Conservation (phyloP, 2,329 filamentous ascomycete genomes). For the Talaromyces marneffei region DNA sequence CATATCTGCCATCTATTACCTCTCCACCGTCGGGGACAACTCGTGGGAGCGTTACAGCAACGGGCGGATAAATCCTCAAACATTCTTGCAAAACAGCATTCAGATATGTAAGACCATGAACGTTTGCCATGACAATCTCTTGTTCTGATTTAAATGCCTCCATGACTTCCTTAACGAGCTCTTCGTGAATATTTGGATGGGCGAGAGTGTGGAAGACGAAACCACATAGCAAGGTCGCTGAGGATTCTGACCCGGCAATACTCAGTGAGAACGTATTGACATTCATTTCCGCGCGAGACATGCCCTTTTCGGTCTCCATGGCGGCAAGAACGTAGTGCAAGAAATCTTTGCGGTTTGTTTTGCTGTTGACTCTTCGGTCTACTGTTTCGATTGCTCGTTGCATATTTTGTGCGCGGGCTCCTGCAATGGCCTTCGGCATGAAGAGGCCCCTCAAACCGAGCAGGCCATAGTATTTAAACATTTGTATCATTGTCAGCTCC, state of each 20-base stretch:
- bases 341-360: constrained; percentile 17
- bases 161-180: background rate
- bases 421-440: constrained; percentile 3
- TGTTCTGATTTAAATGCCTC: constrained; percentile 24
- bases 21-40: constrained; percentile 11
- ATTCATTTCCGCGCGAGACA: constrained; percentile 16
- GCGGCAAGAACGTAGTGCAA: constrained; percentile 14
- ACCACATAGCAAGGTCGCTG: constrained; percentile 37
- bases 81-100: constrained; percentile 47
- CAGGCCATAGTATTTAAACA: background rate
- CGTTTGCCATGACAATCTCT: constrained; percentile 31
- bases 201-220: constrained; percentile 35
- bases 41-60: constrained; percentile 15
- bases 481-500: background rate
- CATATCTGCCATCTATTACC: constrained; percentile 12
- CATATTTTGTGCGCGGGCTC: constrained; percentile 7
- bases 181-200: background rate
- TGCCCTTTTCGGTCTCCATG: constrained; percentile 3
- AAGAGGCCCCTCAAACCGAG: background rate
- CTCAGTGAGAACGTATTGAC: constrained; percentile 19
- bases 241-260: constrained; percentile 40
- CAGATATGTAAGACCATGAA: constrained; percentile 36
- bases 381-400: constrained; percentile 1
- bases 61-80: constrained; percentile 43
- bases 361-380: background rate